A percentile compares a stretch with the other conserved stretches of the same genome.
Evolutionary conservation across 2,329 filamentous ascomycete species (phyloP).

Genomic region (Cercospora berteroae): DNA sequence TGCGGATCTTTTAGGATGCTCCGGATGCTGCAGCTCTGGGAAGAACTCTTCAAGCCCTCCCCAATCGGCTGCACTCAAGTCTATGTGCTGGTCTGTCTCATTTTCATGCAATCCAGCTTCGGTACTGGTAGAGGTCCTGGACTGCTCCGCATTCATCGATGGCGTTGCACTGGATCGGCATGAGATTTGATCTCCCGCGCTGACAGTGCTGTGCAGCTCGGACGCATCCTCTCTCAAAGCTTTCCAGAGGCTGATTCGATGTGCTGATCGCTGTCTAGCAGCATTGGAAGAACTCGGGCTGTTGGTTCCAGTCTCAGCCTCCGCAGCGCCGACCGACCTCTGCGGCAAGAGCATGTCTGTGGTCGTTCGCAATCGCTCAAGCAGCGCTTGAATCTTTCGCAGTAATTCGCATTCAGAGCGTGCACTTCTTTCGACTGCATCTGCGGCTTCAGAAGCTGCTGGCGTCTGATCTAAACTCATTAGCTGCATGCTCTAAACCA

Average conservation of each 20-base stretch:
- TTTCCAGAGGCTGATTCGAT: not conserved
- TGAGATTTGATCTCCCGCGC: not conserved
- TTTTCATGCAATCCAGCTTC: not conserved
- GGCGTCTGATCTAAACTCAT: not conserved
- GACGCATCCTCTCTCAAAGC: constrained; percentile 4
- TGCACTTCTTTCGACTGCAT: not conserved
- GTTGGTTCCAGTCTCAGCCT: not conserved
- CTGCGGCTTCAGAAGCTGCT: not conserved
- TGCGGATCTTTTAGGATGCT: not conserved
- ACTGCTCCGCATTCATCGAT: not conserved
- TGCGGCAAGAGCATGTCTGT: constrained; percentile 6
- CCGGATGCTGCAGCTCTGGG: constrained; percentile 4
- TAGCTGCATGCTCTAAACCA: not conserved
- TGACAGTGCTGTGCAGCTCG: constrained; percentile 2
- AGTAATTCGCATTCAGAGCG: constrained; percentile 1
- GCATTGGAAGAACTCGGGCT: not conserved
- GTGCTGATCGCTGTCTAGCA: not conserved
- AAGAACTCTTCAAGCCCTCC: constrained; percentile 18
- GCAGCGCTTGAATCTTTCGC: constrained; percentile 13
- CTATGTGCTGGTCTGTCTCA: not conserved
- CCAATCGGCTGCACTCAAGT: constrained; percentile 17
- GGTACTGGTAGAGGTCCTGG: not conserved
- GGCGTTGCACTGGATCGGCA: not conserved
- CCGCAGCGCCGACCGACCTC: not conserved
- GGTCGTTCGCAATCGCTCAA: constrained; percentile 16